phyloP scores from a whole-genome alignment of 2,329 filamentous ascomycete species.

The Alternaria triticimaculans region DNA sequence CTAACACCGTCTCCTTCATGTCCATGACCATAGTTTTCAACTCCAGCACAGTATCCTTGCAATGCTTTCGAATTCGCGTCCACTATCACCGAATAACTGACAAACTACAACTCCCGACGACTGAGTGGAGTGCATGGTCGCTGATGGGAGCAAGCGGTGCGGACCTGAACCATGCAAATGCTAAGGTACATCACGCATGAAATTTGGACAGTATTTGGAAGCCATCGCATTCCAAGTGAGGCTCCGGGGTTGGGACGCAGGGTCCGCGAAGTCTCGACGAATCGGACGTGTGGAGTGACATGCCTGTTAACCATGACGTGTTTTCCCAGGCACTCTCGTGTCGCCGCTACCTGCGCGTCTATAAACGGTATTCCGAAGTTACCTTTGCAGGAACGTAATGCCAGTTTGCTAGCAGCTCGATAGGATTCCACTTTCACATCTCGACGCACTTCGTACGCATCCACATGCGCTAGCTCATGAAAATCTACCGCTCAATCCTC shows the following conservation, averaged over 20 bases:
- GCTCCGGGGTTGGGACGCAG: neutral
- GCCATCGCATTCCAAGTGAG: neutral
- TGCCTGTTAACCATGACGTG: neutral
- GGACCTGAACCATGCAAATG: neutral
- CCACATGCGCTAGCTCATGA: neutral
- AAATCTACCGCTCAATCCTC: neutral
- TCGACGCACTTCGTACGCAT: neutral
- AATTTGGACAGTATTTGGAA: neutral
- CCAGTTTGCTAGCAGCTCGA: neutral
- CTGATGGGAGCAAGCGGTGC: neutral
- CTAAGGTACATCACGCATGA: neutral
- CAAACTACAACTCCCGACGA: neutral
- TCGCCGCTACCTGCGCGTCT: neutral
- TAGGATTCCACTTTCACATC: too few relatives aligned
- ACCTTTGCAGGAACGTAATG: neutral
- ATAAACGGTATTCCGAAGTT: neutral
- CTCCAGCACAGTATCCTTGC: too few relatives aligned
- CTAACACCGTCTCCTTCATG: too few relatives aligned
- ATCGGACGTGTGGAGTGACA: neutral
- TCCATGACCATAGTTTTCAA: too few relatives aligned
- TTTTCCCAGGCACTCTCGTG: neutral
- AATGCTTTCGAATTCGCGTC: rapidly evolving
- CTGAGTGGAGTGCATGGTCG: neutral
- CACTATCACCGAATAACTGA: neutral
- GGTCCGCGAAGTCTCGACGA: neutral